Evolutionary conservation across 129 eudicot genomes (phyloP).

Genomic region (Flaveria linearis): DNA sequence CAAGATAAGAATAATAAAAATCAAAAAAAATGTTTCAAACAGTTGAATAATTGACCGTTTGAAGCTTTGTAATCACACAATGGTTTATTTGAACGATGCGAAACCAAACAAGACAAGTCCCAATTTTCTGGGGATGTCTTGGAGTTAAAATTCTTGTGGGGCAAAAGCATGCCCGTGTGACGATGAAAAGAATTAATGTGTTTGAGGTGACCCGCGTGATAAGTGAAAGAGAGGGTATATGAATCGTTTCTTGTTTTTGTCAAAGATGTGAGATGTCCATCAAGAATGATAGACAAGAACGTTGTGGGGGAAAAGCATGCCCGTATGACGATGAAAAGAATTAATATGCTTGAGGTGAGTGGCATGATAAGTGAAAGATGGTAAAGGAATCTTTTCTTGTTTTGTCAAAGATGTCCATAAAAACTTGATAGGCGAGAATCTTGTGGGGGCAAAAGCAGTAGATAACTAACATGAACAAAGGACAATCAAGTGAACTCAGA

Average conservation of each 20-base stretch:
- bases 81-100: background rate
- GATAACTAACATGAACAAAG: constrained; percentile 2
- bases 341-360: constrained; percentile 1
- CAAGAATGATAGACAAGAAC: constrained; percentile 29
- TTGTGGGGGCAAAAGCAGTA: constrained; percentile 24
- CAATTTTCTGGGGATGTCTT: background rate
- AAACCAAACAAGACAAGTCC: constrained; percentile 16
- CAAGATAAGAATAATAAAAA: background rate
- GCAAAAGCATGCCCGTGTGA: constrained; percentile 4
- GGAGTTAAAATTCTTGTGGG: constrained; percentile 6
- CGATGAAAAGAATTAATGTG: background rate
- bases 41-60: background rate
- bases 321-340: background rate
- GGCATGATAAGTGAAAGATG: background rate
- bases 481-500: constrained; percentile 3
- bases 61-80: background rate
- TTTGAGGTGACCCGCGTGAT: background rate
- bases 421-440: constrained; percentile 28
- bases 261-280: background rate
- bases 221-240: background rate
- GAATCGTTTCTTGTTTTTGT: constrained; percentile 1
- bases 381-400: background rate
- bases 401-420: constrained; percentile 11
- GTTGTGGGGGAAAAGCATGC: constrained; percentile 13
- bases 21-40: background rate